Evolutionary conservation across 208 protist genomes (phyloP).

Genomic region (Phytomonas francai): DNA sequence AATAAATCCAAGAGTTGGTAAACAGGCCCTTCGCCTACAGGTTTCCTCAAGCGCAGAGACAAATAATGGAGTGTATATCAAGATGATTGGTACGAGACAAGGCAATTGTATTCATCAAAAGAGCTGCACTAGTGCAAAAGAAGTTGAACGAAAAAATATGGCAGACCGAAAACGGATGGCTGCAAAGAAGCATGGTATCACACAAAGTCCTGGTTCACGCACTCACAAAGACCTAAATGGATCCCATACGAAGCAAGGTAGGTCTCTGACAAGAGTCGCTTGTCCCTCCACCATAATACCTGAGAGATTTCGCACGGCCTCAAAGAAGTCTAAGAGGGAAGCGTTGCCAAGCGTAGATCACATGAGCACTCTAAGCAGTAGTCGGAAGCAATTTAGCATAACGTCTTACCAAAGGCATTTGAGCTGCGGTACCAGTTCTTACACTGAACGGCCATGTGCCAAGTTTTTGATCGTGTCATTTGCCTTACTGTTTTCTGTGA

Average conservation of each 20-base stretch:
- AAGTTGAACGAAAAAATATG: neutral
- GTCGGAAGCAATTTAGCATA: neutral
- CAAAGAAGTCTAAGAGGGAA: neutral
- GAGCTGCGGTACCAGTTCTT: neutral
- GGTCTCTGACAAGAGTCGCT: neutral
- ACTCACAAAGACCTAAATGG: neutral
- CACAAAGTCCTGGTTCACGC: neutral
- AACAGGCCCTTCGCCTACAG: neutral
- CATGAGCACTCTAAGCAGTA: neutral
- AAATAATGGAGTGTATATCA: neutral
- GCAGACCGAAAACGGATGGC: neutral
- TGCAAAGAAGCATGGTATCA: neutral
- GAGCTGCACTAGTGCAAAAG: neutral
- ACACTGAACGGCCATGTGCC: neutral
- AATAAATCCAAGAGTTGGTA: neutral
- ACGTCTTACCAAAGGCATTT: neutral
- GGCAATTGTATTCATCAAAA: neutral
- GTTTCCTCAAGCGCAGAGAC: neutral
- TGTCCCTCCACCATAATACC: neutral
- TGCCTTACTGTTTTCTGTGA: slow-evolving; percentile 19
- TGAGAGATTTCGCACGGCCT: neutral
- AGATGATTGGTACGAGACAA: neutral
- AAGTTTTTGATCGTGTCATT: neutral
- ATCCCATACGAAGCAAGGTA: neutral
- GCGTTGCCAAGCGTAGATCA: neutral